Evolutionary conservation across 768 basidiomycete species (phyloP), one percentile per base, ranked within the genome.

Genomic region (Mrakia hoshinonis): DNA sequence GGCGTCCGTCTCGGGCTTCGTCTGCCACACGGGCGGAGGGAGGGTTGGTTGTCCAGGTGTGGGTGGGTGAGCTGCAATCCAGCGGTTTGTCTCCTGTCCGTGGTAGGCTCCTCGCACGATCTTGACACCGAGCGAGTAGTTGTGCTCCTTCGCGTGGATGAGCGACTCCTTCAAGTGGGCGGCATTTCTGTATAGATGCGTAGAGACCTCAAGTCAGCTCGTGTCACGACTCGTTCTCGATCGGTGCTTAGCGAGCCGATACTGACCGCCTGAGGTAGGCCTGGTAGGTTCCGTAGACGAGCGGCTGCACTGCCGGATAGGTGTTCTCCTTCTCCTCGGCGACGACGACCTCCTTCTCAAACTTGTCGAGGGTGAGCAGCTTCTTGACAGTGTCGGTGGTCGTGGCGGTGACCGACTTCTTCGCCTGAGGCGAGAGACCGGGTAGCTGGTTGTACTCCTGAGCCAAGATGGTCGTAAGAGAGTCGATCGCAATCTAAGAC

Each of bases 51-150:
- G 0, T 92, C 92, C 26, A 92, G 86, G 39, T 43, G 43, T 7
- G 43, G 43, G 43, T 43, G 43, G 43, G 43, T 43, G 43, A 7
- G 43, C 6, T 6, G 95, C 92, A 55, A 94, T 87, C 79, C 72
- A 73, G 38, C 72, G 72, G 29, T 52, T 49, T 36, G 76, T 70
- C 76, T 96, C 93, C 70, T 89, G 85, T 0, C 86, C 83, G 76
- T 93, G 91, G 79, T 97, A 97, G 2, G 93, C 93, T 0, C 93
- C 93, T 29, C 93, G 86, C 38, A 96, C 93, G 61, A 97, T 87
- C 79, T 96, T 97, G 68, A 92, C 86, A 12, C 93, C 93, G 0
- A 95, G 83, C 0, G 89, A 83, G 77, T 90, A 95, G 47, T 85
- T 82, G 73, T 87, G 82, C 64, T 77, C 78, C 73, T 84, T 82